These are phyloP conservation scores for Parmelia sp. DNA, from an alignment of 495 filamentous ascomycete species.

Conservation along the genomic window DNA sequence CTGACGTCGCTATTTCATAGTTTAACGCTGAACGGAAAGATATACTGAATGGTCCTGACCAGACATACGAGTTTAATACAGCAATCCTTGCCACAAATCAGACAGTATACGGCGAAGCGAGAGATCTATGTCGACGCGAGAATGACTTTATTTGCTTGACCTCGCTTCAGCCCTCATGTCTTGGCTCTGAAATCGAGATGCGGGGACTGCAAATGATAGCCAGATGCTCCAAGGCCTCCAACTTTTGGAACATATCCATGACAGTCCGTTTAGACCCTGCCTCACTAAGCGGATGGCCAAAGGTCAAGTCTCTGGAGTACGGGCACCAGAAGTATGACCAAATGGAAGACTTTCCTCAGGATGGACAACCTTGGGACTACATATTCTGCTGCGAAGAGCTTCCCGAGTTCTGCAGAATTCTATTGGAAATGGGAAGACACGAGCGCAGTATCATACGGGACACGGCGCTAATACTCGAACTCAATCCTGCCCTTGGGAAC, in stretches of 20 bases:
- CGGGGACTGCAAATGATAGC: neutral
- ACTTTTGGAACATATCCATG: neutral
- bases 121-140: neutral
- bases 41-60: neutral
- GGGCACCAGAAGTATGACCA: no score
- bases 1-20: neutral
- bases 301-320: neutral
- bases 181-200: neutral
- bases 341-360: neutral
- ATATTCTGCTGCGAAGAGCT: neutral
- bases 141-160: neutral
- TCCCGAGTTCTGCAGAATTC: neutral
- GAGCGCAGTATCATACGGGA: neutral
- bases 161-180: neutral
- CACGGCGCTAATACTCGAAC: neutral
- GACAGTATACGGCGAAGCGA: neutral
- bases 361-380: neutral
- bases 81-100: neutral
- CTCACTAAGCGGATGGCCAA: neutral
- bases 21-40: neutral
- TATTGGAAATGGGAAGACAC: neutral
- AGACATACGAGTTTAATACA: neutral
- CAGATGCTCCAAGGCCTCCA: neutral
- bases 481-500: neutral
- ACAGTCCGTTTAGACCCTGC: neutral